These are phyloP conservation scores for Cornus florida DNA, from an alignment of 148 eudicot genomes.

Conservation along the genomic window DNA sequence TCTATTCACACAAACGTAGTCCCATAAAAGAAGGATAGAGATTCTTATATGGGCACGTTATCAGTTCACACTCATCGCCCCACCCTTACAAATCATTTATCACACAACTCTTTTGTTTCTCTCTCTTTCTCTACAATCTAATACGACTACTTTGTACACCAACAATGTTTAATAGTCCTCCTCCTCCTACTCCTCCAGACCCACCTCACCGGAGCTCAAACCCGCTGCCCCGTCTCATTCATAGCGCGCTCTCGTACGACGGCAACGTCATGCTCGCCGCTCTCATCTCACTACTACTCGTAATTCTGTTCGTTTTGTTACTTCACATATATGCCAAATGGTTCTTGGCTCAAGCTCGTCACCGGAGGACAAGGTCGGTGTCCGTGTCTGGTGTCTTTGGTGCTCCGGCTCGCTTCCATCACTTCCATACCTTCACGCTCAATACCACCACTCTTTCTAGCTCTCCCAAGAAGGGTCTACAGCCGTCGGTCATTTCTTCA, in stretches of 20 bases:
- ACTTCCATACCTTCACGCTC: conserved; percentile 17
- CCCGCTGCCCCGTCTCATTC: conserved; percentile 12
- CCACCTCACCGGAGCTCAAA: background rate
- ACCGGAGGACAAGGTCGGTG: conserved; percentile 11
- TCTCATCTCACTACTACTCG: conserved; percentile 51
- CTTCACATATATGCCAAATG: conserved; percentile 63
- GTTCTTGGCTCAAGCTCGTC: conserved; percentile 47
- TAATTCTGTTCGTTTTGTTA: conserved; percentile 55
- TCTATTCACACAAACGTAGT: conserved; percentile 22
- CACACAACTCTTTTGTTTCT: background rate
- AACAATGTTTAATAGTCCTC: background rate
- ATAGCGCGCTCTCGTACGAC: conserved; percentile 37
- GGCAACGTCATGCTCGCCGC: conserved; percentile 59
- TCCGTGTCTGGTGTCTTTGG: conserved; percentile 14
- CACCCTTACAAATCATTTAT: background rate
- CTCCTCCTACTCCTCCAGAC: conserved; percentile 1
- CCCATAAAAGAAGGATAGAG: conserved; percentile 7
- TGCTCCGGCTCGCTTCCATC: conserved; percentile 19
- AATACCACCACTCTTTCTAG: conserved; percentile 7
- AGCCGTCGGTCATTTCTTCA: conserved; percentile 33
- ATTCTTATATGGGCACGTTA: background rate
- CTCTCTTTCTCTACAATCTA: background rate
- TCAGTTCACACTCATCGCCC: background rate
- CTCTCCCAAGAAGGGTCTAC: conserved; percentile 44
- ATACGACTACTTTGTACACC: too few relatives aligned